Conservation (phyloP, 176 grass and related monocot species). For the Oryza glumipatula region DNA sequence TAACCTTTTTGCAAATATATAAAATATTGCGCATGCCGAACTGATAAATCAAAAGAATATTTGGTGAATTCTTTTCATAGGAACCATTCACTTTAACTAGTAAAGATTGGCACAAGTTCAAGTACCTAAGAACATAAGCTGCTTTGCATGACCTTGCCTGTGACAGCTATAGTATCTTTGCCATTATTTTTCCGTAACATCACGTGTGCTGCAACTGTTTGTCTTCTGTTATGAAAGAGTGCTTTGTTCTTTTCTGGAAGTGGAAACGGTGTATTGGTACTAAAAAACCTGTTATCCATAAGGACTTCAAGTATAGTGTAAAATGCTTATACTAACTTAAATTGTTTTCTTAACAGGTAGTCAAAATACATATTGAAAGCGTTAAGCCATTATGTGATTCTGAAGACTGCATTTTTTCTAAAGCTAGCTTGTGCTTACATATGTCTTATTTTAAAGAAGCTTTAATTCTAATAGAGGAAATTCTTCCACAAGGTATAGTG, state of each 20-base stretch:
- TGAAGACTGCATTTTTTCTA: conserved; percentile 52
- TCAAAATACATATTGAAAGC: conserved; percentile 60
- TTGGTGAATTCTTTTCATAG: neutral
- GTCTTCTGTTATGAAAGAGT: conserved; percentile 10
- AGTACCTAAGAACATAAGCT: too few relatives aligned
- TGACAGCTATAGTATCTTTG: neutral
- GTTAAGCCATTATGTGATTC: conserved; percentile 29
- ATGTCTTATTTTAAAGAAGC: conserved; percentile 60
- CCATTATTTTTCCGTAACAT: conserved; percentile 12
- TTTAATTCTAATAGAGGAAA: conserved; percentile 47
- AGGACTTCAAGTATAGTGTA: neutral
- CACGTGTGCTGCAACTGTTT: conserved; percentile 17
- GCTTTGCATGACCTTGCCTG: conserved; percentile 5
- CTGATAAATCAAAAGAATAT: neutral
- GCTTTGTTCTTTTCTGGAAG: conserved; percentile 17
- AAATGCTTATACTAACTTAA: conserved; percentile 33
- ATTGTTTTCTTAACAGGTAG: conserved; percentile 40
- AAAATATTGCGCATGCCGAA: conserved; percentile 2
- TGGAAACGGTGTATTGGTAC: conserved; percentile 12
- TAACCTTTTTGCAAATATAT: neutral
- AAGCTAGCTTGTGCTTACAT: conserved; percentile 44
- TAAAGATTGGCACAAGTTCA: too few relatives aligned
- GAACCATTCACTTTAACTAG: neutral
- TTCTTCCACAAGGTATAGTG: conserved; percentile 57
- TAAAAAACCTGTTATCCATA: conserved; percentile 6